phyloP scores from a whole-genome alignment of 75 land plant species.

The Pinus tabuliformis region DNA sequence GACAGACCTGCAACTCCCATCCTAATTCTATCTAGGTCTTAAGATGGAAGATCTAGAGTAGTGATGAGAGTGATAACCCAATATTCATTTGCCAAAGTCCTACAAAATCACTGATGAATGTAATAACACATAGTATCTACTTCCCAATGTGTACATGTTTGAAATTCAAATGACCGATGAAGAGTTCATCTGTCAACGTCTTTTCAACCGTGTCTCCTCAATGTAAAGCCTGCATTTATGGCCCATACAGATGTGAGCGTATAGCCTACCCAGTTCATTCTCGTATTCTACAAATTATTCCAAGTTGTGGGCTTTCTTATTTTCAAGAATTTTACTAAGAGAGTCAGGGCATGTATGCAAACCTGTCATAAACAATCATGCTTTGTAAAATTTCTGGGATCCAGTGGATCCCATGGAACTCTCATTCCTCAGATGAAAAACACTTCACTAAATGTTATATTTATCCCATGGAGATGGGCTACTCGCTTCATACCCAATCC shows the following conservation, averaged over 20 bases:
- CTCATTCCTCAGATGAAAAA: constrained; percentile 82
- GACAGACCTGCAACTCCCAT: too few species aligned
- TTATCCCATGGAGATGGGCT: constrained; percentile 15
- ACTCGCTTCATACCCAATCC: too few species aligned
- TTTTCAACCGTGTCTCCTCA: neutral
- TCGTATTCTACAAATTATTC: too few species aligned
- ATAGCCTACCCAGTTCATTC: neutral
- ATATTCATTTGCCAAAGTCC: too few species aligned
- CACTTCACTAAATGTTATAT: constrained; percentile 86
- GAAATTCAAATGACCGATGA: too few species aligned
- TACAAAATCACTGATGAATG: too few species aligned
- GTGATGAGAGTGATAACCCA: too few species aligned
- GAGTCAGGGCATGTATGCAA: neutral
- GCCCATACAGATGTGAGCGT: neutral
- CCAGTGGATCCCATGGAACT: constrained; percentile 59
- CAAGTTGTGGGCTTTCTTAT: too few species aligned
- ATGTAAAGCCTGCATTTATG: neutral
- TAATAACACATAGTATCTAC: too few species aligned
- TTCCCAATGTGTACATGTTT: too few species aligned
- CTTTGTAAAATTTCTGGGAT: constrained; percentile 54
- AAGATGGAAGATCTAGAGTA: too few species aligned
- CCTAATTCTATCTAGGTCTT: too few species aligned
- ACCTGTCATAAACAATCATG: neutral
- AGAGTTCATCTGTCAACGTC: neutral
- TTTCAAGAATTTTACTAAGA: neutral